These are phyloP conservation scores for Macaranga tanarius DNA, from an alignment of 441 rosid species.

Conservation along the genomic window DNA sequence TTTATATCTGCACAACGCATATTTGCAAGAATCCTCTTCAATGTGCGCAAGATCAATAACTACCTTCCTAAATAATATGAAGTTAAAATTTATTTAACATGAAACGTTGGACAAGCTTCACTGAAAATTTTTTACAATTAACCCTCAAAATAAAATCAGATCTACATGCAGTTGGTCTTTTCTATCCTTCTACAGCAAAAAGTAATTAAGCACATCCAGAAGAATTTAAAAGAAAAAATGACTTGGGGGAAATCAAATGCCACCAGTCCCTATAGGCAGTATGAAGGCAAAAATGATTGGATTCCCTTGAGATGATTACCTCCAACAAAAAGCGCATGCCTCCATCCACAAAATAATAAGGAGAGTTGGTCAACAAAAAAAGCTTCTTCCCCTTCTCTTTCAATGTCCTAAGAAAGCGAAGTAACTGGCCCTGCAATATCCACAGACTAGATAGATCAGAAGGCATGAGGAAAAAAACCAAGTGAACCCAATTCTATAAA, in stretches of 20 bases:
- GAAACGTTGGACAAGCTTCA: neutral
- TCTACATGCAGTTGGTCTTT: neutral
- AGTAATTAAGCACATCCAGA: neutral
- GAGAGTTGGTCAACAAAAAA: conserved; percentile 91
- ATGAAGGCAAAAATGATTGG: neutral
- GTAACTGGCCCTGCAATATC: conserved; percentile 57
- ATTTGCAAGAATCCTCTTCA: neutral
- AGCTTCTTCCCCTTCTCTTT: conserved; percentile 94
- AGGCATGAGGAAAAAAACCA: conserved; percentile 8
- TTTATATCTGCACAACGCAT: neutral
- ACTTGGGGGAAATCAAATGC: neutral
- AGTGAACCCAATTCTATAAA: neutral
- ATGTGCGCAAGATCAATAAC: neutral
- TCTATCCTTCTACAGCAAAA: neutral
- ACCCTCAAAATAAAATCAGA: neutral
- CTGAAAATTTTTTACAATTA: neutral
- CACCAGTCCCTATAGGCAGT: neutral
- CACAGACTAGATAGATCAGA: conserved; percentile 20
- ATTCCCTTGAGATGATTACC: conserved; percentile 41
- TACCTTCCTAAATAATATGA: neutral
- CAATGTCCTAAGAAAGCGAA: conserved; percentile 68
- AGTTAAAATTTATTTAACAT: neutral
- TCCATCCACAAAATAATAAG: conserved; percentile 92
- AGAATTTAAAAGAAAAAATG: neutral
- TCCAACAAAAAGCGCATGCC: conserved; percentile 93